These are phyloP conservation scores for Vigna mungo DNA, from an alignment of 306 rosid species.

Conservation along the genomic window DNA sequence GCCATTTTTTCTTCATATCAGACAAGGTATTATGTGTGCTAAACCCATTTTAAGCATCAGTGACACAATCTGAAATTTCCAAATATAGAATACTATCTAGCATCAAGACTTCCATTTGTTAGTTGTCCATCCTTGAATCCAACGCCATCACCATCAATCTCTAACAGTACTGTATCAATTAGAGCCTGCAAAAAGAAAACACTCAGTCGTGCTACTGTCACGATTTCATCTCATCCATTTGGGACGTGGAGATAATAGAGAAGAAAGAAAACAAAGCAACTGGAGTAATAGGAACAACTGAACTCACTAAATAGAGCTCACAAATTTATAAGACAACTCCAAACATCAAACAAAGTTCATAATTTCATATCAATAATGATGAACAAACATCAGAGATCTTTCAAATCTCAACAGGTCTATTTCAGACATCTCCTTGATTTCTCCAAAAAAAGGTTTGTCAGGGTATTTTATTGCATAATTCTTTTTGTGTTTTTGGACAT, in stretches of 20 bases:
- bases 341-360: neutral
- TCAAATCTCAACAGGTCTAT: neutral
- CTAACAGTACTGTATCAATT: slow-evolving; percentile 59
- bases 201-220: slow-evolving; percentile 26
- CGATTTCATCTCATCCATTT: slow-evolving; percentile 16
- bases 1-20: neutral
- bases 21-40: neutral
- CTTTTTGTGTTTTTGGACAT: neutral
- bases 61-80: neutral
- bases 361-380: slow-evolving; percentile 30
- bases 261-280: slow-evolving; percentile 9
- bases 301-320: neutral
- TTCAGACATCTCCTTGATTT: neutral
- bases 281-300: neutral
- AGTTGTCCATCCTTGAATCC: slow-evolving; percentile 47
- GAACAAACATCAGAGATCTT: slow-evolving; percentile 6
- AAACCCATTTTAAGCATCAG: slow-evolving; percentile 21
- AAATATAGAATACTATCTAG: slow-evolving; percentile 33
- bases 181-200: slow-evolving; percentile 60
- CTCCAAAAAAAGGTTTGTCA: neutral
- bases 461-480: neutral
- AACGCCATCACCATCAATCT: slow-evolving; percentile 53
- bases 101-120: slow-evolving; percentile 51
- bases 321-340: neutral
- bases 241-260: neutral